phyloP scores from a whole-genome alignment of 176 grass and related monocot genomes.

The Raddia guianensis region DNA sequence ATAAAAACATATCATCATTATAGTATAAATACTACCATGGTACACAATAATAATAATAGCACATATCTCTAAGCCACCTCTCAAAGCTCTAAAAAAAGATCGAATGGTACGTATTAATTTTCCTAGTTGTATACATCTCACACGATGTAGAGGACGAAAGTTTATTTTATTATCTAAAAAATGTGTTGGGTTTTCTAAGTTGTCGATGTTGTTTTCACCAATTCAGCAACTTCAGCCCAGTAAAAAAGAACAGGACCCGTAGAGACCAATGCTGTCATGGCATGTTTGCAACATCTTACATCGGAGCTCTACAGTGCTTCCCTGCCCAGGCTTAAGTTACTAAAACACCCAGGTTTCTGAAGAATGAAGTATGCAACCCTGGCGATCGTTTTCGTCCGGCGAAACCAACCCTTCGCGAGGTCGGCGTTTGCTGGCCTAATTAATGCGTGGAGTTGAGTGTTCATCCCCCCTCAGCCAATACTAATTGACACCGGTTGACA shows the following conservation, averaged over 20 bases:
- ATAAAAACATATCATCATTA: no score
- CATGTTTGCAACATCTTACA: not conserved
- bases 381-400: not conserved
- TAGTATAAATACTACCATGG: no score
- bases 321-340: not conserved
- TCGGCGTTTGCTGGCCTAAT: conserved; percentile 15
- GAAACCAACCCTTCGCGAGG: not conserved
- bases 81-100: no score
- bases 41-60: no score
- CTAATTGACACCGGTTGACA: not conserved
- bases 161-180: no score
- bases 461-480: not conserved
- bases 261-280: not conserved
- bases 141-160: no score
- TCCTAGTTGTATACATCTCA: no score
- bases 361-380: not conserved
- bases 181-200: no score
- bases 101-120: no score
- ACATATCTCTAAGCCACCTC: no score
- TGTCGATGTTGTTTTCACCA: no score
- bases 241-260: not conserved
- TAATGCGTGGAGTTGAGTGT: not conserved
- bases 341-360: not conserved
- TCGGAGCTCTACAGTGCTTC: not conserved
- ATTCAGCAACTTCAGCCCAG: no score